Percentiles rank a stretch among this genome's conserved stretches.
phyloP scores from a whole-genome alignment of 2,329 filamentous ascomycete genomes.

The Nakataea oryzae region DNA sequence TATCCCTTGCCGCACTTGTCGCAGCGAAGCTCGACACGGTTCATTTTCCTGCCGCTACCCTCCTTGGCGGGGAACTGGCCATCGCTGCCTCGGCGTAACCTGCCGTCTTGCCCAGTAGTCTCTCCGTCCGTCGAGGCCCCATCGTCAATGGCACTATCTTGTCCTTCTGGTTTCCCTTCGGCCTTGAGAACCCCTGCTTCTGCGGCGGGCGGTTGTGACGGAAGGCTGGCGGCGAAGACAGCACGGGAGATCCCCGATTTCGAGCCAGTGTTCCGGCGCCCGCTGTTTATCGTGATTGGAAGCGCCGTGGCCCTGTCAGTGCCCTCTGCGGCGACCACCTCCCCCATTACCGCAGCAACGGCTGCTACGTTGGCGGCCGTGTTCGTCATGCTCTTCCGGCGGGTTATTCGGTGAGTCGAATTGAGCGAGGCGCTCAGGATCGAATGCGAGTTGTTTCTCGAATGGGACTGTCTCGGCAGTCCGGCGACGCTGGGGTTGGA shows the following conservation, averaged over 20 bases:
- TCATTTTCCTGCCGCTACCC: conserved; percentile 56
- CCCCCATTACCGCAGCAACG: conserved; percentile 58
- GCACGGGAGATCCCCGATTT: conserved; percentile 47
- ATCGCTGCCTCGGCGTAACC: conserved; percentile 64
- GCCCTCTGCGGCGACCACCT: conserved; percentile 23
- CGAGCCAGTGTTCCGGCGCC: conserved; percentile 59
- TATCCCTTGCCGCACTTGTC: conserved; percentile 99
- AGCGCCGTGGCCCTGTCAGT: conserved; percentile 38
- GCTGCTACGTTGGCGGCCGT: conserved; percentile 64
- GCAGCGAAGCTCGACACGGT: conserved; percentile 80
- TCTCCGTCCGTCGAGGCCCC: conserved; percentile 50
- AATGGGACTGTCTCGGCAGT: conserved; percentile 51
- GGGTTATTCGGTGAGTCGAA: conserved; percentile 74
- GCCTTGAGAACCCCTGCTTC: conserved; percentile 20
- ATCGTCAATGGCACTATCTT: conserved; percentile 60
- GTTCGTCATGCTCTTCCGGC: conserved; percentile 86
- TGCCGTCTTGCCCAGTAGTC: conserved; percentile 35
- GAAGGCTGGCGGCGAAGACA: conserved; percentile 44
- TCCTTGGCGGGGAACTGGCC: conserved; percentile 74
- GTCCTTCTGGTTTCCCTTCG: conserved; percentile 36
- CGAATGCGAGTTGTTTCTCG: conserved; percentile 73
- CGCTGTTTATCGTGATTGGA: conserved; percentile 41
- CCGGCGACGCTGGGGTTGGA: conserved; percentile 46
- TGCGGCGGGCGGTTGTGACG: conserved; percentile 40
- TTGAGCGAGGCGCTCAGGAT: conserved; percentile 69